Base-by-base conservation (phyloP, 148 eudicot genomes). In the Rhododendron vialii region DNA sequence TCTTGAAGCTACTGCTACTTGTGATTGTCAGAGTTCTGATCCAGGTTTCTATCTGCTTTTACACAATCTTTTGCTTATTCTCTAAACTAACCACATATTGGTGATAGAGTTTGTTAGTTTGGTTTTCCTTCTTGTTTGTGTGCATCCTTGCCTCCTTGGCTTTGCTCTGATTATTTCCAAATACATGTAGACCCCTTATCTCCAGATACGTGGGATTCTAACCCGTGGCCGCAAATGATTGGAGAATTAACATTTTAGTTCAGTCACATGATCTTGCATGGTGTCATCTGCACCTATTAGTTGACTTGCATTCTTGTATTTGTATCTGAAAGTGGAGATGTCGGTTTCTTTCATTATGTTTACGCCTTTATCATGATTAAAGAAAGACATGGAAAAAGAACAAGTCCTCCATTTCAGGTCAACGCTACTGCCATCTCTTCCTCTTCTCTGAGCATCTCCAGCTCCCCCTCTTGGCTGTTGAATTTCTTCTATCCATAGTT, bases 1-100 rank as follows among this genome's bases (percentile, higher is more conserved):
- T 73, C 45, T 48, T 24, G 59, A 82, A 45, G 85, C 59, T 3
- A 83, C 87, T 74, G 84, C 57, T 80, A 75, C 41, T 48, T 67
- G 75, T 77, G 82, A 43, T 65, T 41, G 69, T 78, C 18, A 48
- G 14, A 41, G 5, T 28, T 81, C 65, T 81, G 67, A 36, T 80
- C n/a, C 83, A 80, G 50, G 41, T 80, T 51, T 51, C 83, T 3
- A 2, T 33, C 35, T 38, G n/a, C 33, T 59, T 53, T 30, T 33
- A 71, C 41, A 3, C 75, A 47, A 47, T 47, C 17, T 55, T 17
- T 30, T 30, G 38, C 76, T 26, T 71, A 12, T 71, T 71, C 36
- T 14, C 36, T 28, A 12, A 28, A 69, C 35, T 69, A 69, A 69
- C 36, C 17, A 1, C 5, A 28, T 28, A 3, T 24, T 28, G 35